Percentiles rank a stretch among this genome's conserved stretches.
Evolutionary conservation across 2,329 filamentous ascomycete species (phyloP).

Genomic region (Xylariaceae sp.): DNA sequence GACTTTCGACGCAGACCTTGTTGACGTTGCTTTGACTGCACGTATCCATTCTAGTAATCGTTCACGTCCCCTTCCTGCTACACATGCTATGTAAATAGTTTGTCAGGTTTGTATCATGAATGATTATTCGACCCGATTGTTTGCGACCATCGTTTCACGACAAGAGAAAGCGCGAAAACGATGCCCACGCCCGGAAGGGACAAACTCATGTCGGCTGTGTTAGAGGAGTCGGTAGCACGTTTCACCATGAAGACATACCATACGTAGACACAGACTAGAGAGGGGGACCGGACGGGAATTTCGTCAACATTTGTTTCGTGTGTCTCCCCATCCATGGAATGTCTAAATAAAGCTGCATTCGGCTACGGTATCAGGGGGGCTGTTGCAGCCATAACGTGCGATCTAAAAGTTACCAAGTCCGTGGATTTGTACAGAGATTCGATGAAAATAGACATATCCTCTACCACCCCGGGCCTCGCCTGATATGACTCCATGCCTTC

Average conservation of each 20-base stretch:
- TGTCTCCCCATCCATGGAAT: not conserved
- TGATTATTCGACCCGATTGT: not conserved
- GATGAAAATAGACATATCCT: not conserved
- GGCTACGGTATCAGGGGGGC: not conserved
- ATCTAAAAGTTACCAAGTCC: constrained; percentile 5
- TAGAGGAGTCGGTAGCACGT: not conserved
- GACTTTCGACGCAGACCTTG: too few relatives aligned
- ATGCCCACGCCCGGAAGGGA: not conserved
- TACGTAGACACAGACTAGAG: not conserved
- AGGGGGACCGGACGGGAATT: not conserved
- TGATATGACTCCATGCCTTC: not conserved
- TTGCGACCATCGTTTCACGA: constrained; percentile 6
- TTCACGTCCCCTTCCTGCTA: too few relatives aligned
- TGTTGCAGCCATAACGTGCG: constrained; percentile 10
- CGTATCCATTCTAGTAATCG: too few relatives aligned
- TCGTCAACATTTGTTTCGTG: not conserved
- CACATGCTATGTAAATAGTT: not conserved
- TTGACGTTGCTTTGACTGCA: too few relatives aligned
- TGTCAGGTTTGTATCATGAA: too few relatives aligned
- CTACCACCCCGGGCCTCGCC: not conserved
- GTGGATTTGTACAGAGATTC: constrained; percentile 4
- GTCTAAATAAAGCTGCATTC: not conserved
- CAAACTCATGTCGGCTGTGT: not conserved
- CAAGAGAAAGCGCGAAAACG: not conserved
- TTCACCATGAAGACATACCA: not conserved